Evolutionary conservation across 1,139 yeast species (phyloP).

Genomic region (Scheffersomyces quercinus): DNA sequence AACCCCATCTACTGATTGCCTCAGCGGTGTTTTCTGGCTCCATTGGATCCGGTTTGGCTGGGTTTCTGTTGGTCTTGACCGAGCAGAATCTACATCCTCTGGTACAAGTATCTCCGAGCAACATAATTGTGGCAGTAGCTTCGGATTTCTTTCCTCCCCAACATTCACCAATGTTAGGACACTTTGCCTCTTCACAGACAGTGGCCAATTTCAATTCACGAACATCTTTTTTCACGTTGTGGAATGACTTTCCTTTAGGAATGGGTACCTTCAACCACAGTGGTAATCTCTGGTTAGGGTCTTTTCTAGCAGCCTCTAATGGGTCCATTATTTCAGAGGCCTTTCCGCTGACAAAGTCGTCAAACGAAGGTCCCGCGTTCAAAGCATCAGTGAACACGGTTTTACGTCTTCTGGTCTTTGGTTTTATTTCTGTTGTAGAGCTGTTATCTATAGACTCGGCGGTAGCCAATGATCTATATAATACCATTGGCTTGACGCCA

Average conservation of each 20-base stretch:
- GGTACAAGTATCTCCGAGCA: conserved; percentile 97
- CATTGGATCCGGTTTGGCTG: conserved; percentile 87
- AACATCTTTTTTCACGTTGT: conserved; percentile 80
- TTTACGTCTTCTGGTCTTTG: conserved; percentile 40
- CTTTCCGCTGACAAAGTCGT: conserved; percentile 80
- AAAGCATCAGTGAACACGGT: conserved; percentile 71
- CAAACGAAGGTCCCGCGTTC: conserved; percentile 89
- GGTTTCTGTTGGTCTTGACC: conserved; percentile 87
- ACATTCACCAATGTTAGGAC: conserved; percentile 98
- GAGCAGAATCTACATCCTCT: conserved; percentile 98
- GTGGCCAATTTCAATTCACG: conserved; percentile 87
- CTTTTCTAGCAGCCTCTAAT: conserved; percentile 61
- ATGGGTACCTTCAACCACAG: conserved; percentile 93
- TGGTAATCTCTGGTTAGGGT: conserved; percentile 74
- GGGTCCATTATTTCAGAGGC: conserved; percentile 75
- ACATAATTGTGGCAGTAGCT: conserved; percentile 99
- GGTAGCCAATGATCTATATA: too few species aligned
- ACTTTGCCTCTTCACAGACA: conserved; percentile 97
- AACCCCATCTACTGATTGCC: conserved; percentile 97
- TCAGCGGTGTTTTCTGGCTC: conserved; percentile 99
- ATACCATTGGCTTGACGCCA: too few species aligned
- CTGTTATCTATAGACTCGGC: too few species aligned
- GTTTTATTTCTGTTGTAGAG: background rate
- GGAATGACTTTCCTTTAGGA: conserved; percentile 86
- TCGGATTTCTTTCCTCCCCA: conserved; percentile 98